Evolutionary conservation across 2,329 filamentous ascomycete species (phyloP).

Genomic region (Teratosphaeria zuluensis): DNA sequence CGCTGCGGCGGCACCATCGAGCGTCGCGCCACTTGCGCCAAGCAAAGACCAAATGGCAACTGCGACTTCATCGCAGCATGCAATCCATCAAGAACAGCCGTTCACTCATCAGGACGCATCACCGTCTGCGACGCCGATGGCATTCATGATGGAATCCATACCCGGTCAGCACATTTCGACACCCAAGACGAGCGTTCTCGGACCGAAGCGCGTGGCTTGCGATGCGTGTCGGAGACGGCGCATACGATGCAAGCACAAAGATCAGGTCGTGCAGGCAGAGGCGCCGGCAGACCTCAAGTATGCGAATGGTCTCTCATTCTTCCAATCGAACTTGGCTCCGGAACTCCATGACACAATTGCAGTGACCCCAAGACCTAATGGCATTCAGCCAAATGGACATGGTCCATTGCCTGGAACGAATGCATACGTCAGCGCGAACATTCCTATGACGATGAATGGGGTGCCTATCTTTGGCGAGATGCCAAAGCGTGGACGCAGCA

Average conservation of each 20-base stretch:
- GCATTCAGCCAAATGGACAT: constrained; percentile 1
- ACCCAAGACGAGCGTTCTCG: constrained; percentile 49
- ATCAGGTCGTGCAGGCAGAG: constrained; percentile 32
- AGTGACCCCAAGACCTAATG: constrained; percentile 2
- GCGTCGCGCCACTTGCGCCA: constrained; percentile 9
- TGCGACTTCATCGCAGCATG: constrained; percentile 9
- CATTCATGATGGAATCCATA: constrained; percentile 18
- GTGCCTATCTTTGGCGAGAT: constrained; percentile 46
- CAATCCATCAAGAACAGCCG: constrained; percentile 23
- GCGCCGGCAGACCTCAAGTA: constrained; percentile 7
- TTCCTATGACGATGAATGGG: constrained; percentile 44
- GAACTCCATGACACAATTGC: constrained; percentile 21
- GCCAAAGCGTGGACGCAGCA: constrained; percentile 39
- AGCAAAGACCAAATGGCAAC: constrained; percentile 3
- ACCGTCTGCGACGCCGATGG: constrained; percentile 10
- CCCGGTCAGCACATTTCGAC: constrained; percentile 34
- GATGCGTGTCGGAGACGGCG: constrained; percentile 53
- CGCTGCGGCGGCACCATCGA: constrained; percentile 4
- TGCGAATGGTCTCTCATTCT: constrained; percentile 8
- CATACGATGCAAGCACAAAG: constrained; percentile 55
- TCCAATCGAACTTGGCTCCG: constrained; percentile 9
- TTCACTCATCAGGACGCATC: constrained; percentile 13
- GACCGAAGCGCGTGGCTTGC: constrained; percentile 52
- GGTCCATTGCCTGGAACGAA: constrained; percentile 21
- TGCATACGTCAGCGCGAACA: constrained; percentile 25